A percentile compares a stretch with the other conserved stretches of the same genome.
Evolutionary conservation across 2,329 filamentous ascomycete genomes (phyloP).

Genomic region (Claviceps sp.): DNA sequence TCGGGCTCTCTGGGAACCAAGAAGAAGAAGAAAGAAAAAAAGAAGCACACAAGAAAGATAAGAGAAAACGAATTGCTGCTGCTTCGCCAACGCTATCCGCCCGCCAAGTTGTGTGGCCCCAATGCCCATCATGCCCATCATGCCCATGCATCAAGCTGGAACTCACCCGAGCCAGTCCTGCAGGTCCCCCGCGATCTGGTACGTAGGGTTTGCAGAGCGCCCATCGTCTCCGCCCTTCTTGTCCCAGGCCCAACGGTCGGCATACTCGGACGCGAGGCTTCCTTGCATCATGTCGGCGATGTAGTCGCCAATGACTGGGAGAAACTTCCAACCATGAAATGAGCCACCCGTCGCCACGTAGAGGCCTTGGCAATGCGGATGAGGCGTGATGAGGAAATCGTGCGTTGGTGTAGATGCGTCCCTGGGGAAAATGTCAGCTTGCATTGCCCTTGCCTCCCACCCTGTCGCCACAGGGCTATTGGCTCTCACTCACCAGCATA

Average conservation of each 20-base stretch:
- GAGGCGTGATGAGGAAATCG: slow-evolving; percentile 46
- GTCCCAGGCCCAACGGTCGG: slow-evolving; percentile 33
- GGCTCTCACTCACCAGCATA: slow-evolving; percentile 28
- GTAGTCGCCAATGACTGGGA: slow-evolving; percentile 49
- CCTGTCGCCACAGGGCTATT: too few species aligned
- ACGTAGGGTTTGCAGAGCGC: slow-evolving; percentile 28
- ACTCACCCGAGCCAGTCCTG: slow-evolving; percentile 22
- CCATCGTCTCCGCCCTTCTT: slow-evolving; percentile 24
- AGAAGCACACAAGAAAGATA: not conserved
- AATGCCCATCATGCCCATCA: too few species aligned
- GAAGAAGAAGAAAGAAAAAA: not conserved
- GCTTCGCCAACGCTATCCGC: not conserved
- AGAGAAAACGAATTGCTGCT: not conserved
- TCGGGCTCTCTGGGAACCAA: not conserved
- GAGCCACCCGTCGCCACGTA: slow-evolving; percentile 50
- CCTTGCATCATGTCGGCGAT: slow-evolving; percentile 34
- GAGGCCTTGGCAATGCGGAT: slow-evolving; percentile 34
- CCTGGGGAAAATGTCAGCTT: slow-evolving; percentile 24
- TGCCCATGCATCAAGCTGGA: not conserved
- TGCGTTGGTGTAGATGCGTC: slow-evolving; percentile 49
- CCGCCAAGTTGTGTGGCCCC: not conserved
- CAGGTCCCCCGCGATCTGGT: slow-evolving; percentile 26
- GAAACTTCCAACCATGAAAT: slow-evolving; percentile 53
- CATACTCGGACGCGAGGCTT: slow-evolving; percentile 23
- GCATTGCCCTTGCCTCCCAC: not conserved